Conservation (phyloP, 1,284 basidiomycete species). For the Cryptococcus sp. region DNA sequence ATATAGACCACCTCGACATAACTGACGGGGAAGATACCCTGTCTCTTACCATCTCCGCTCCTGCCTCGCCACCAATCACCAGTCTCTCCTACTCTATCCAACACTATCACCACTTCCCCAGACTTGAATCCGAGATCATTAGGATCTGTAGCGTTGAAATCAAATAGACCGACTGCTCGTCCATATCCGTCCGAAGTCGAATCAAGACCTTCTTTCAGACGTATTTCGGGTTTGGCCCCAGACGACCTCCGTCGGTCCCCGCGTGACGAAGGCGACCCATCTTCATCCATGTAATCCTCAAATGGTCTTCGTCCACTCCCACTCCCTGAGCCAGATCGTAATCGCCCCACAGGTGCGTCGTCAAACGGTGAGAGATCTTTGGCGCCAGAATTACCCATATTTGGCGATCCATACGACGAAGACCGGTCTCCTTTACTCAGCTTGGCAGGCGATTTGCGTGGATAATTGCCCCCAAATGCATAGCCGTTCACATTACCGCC, state of each 20-base stretch:
- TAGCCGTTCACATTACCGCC: background rate
- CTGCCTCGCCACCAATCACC: conserved; percentile 68
- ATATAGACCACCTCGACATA: conserved; percentile 59
- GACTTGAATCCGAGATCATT: conserved; percentile 83
- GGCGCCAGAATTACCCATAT: background rate
- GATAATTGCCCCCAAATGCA: background rate
- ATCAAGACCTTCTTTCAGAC: conserved; percentile 26
- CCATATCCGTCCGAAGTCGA: conserved; percentile 53
- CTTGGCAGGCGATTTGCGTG: background rate
- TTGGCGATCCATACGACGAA: background rate
- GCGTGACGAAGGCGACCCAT: background rate
- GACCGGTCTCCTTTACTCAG: background rate
- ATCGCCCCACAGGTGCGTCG: conserved; percentile 18
- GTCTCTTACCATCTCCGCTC: conserved; percentile 37
- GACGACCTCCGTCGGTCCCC: background rate
- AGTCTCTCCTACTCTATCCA: conserved; percentile 69
- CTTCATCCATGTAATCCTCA: conserved; percentile 17
- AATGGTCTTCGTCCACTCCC: conserved; percentile 18
- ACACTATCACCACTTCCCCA: conserved; percentile 76
- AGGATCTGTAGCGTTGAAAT: conserved; percentile 71
- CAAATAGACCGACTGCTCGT: conserved; percentile 74
- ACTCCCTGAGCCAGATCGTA: conserved; percentile 7
- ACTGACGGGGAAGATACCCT: conserved; percentile 62
- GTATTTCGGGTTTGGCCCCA: conserved; percentile 18
- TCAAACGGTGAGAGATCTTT: conserved; percentile 21